phyloP scores from a whole-genome alignment of 352 stramenopile species.

The Phytophthora cryptogea region DNA sequence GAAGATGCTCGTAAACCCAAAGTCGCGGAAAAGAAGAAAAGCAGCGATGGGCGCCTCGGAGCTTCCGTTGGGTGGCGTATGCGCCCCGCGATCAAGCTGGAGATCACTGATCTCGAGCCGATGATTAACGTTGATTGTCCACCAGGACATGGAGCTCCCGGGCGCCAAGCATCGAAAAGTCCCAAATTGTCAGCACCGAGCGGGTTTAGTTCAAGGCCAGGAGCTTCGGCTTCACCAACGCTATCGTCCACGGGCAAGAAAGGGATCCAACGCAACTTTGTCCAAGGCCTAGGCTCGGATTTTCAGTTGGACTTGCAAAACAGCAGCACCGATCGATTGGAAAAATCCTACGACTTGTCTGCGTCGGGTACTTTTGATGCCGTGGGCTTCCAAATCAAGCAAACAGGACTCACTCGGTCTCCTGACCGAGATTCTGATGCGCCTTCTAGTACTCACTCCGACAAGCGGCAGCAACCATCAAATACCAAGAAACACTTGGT shows the following conservation, averaged over 20 bases:
- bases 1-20: conserved; percentile 42
- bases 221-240: conserved; percentile 45
- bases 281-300: conserved; percentile 61
- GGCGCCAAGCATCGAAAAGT: conserved; percentile 47
- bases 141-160: conserved; percentile 21
- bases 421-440: conserved; percentile 46
- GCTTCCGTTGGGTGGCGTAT: conserved; percentile 14
- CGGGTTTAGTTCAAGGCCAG: conserved; percentile 22
- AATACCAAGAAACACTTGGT: conserved; percentile 85
- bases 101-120: conserved; percentile 59
- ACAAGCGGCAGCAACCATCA: conserved; percentile 37
- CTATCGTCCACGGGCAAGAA: conserved; percentile 56
- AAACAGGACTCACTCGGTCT: conserved; percentile 74
- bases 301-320: conserved; percentile 79
- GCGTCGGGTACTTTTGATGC: conserved; percentile 83
- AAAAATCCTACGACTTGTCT: conserved; percentile 83
- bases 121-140: conserved; percentile 20
- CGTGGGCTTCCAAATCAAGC: conserved; percentile 84
- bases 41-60: conserved; percentile 9
- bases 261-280: conserved; percentile 76
- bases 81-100: conserved; percentile 67
- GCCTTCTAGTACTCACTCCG: conserved; percentile 20
- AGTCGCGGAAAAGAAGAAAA: conserved; percentile 62
- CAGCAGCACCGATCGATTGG: conserved; percentile 53
- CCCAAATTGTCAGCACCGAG: conserved; percentile 39